Evolutionary conservation across 106 monocot genomes (phyloP), one percentile per base, ranked within the genome.

Genomic region (Allium cepa): DNA sequence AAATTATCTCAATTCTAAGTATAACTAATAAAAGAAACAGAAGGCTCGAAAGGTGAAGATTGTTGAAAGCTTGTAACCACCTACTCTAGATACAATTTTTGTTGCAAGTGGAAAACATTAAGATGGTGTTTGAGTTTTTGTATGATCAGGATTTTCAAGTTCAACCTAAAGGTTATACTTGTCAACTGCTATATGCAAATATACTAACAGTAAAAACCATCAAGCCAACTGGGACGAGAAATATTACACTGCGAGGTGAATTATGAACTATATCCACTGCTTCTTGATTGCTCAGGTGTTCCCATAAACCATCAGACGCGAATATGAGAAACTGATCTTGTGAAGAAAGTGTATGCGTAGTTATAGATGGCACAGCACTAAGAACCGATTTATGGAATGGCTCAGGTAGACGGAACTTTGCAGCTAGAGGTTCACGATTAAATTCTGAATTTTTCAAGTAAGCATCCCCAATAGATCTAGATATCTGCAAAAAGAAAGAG

Each of bases 301-400:
- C 89, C 93, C 93, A 93, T n/a, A 93, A 53, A 26, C 89, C 89
- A 78, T 89, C 89, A 49, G 85, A 85, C 11, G 89, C 89, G 70
- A 85, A 80, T 59, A 93, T 89, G 5, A 93, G 22, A 73, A 93
- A 93, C 47, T 81, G 83, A 65, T 93, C 93, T 64, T 89, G 64
- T 45, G 81, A 69, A 67, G 70, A 68, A 9, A 93, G 63, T 77
- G 77, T 81, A 59, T 79, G 81, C 9, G 74, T 81, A 48, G 22
- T 28, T 69, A 93, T 78, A 18, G 81, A 77, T 2, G 93, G 93
- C 47, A 86, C 93, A 16, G 89, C 81, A 76, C 69, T 81, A 45
- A 93, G 81, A 8, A 89, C 85, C 56, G 88, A 77, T 56, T 73
- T 73, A 4, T 71, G 61, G 60, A 93, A 86, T 46, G 79, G 71